Percentiles rank a stretch among this genome's conserved stretches.
These are phyloP conservation scores for Tricholoma sp. DNA, from an alignment of 768 basidiomycete species.

Conservation along the genomic window DNA sequence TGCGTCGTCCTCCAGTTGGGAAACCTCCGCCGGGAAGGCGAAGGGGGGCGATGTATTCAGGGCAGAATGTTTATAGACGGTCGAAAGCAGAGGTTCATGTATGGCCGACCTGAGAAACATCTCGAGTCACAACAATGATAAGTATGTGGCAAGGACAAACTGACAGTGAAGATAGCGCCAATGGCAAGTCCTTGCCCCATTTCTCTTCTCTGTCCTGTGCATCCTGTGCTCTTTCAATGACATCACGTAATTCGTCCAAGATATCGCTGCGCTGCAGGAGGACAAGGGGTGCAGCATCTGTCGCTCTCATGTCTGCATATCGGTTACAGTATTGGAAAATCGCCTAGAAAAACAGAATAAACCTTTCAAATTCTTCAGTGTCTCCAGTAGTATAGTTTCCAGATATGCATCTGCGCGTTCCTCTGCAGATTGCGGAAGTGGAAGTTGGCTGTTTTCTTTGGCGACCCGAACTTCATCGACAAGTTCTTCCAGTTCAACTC, in stretches of 20 bases:
- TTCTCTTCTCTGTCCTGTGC: conserved; percentile 11
- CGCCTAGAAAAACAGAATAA: not conserved
- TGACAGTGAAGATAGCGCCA: conserved; percentile 14
- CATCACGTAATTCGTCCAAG: conserved; percentile 12
- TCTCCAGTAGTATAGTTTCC: conserved; percentile 10
- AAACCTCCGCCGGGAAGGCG: conserved; percentile 9
- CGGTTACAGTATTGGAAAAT: not conserved
- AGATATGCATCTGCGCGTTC: conserved; percentile 13
- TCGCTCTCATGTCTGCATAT: conserved; percentile 13
- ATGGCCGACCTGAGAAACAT: conserved; percentile 7
- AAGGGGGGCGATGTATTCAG: conserved; percentile 24
- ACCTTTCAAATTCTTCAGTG: conserved; percentile 5
- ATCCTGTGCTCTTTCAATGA: conserved; percentile 7
- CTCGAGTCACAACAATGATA: not conserved
- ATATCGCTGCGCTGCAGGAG: conserved; percentile 19
- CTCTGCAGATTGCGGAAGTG: conserved; percentile 1
- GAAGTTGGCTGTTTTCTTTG: not conserved
- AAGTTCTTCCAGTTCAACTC: conserved; percentile 28
- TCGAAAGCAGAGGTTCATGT: conserved; percentile 15
- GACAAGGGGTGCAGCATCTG: conserved; percentile 17
- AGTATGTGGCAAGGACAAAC: not conserved
- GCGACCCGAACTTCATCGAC: conserved; percentile 9
- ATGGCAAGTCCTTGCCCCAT: conserved; percentile 11
- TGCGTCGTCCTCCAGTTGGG: conserved; percentile 12
- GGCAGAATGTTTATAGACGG: conserved; percentile 19